Percentiles rank a stretch among this genome's conserved stretches.
phyloP scores from a whole-genome alignment of 306 rosid species.

The Castanea mollissima region DNA sequence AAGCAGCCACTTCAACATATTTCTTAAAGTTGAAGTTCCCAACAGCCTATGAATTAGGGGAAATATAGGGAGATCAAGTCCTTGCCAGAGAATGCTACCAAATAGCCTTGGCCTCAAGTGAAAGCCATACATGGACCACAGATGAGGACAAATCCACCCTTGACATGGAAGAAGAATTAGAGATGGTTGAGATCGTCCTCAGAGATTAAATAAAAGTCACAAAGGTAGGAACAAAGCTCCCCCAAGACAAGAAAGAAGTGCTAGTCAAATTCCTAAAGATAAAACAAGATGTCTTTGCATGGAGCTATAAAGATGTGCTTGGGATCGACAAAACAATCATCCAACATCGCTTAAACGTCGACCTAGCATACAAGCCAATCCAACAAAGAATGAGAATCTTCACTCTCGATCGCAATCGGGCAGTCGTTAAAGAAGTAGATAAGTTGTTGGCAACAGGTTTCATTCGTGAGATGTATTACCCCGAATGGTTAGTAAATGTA shows the following conservation, averaged over 20 bases:
- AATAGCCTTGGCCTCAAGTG: neutral
- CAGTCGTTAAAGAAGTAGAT: too few relatives aligned
- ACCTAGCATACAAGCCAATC: neutral
- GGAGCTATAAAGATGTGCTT: fast-evolving
- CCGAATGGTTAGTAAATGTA: too few relatives aligned
- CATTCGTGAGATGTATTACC: too few relatives aligned
- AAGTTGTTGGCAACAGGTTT: too few relatives aligned
- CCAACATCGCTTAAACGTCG: neutral
- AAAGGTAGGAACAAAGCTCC: neutral
- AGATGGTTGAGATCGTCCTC: too few relatives aligned
- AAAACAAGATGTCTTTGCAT: neutral
- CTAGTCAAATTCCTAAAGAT: too few relatives aligned
- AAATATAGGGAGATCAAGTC: neutral
- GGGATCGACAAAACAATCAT: neutral
- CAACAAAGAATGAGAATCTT: too few relatives aligned
- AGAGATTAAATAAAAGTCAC: neutral
- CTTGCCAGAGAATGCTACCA: neutral
- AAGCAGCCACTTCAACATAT: neutral
- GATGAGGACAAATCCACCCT: neutral
- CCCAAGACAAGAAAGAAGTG: too few relatives aligned
- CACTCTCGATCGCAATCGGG: too few relatives aligned
- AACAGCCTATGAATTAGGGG: neutral
- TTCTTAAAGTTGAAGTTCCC: neutral
- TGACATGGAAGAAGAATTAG: neutral
- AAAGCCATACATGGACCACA: neutral